Conservation (phyloP, 176 grass and related monocot genomes). For the Tuctoria greenei region DNA sequence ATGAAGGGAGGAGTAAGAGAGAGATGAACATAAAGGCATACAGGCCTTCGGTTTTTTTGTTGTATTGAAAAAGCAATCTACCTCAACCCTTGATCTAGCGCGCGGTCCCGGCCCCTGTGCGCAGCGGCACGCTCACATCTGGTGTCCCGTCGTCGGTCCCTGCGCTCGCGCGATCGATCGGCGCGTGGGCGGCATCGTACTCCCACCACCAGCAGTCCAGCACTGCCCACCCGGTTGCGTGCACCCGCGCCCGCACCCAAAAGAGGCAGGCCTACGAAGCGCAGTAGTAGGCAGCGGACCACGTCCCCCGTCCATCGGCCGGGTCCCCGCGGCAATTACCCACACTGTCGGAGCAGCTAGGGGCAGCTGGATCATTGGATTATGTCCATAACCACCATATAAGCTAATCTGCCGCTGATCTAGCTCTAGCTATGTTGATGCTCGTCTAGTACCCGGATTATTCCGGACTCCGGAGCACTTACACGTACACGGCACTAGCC, state of each 20-base stretch:
- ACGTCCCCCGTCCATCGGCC: neutral
- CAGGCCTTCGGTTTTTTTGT: no score
- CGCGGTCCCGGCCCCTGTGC: neutral
- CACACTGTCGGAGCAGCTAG: slow-evolving; percentile 10
- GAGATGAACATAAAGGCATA: no score
- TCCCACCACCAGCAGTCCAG: neutral
- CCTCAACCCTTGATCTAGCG: neutral
- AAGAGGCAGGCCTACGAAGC: neutral
- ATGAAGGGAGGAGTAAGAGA: no score
- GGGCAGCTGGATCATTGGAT: slow-evolving; percentile 9
- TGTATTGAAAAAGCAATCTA: no score
- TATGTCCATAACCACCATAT: neutral
- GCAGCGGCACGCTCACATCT: slow-evolving; percentile 38
- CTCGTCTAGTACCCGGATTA: no score
- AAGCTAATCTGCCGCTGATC: neutral
- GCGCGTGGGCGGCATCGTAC: neutral
- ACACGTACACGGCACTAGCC: no score
- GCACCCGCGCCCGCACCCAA: neutral
- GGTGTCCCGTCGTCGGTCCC: slow-evolving; percentile 30
- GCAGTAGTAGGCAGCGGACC: slow-evolving; percentile 12
- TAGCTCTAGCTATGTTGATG: neutral
- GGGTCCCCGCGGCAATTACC: slow-evolving; percentile 12
- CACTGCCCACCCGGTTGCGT: neutral
- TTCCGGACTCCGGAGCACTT: no score
- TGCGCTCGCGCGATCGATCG: neutral